A percentile compares a stretch with the other conserved stretches of the same genome.
phyloP scores from a whole-genome alignment of 2,329 filamentous ascomycete species.

The Aspergillus brunneoviolaceus region DNA sequence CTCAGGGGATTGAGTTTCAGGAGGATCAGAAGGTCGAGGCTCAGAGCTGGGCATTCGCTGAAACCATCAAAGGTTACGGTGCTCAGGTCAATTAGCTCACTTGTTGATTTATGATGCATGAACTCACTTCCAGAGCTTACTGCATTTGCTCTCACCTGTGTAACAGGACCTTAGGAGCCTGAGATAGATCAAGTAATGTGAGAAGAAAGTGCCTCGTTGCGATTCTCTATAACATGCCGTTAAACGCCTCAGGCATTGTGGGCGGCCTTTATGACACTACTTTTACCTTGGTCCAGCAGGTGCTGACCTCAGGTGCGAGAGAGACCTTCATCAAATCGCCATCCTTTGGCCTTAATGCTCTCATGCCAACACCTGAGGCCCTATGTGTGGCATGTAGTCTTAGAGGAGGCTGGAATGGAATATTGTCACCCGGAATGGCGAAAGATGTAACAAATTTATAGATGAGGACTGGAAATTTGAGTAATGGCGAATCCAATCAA shows the following conservation, averaged over 20 bases:
- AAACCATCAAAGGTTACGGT: conserved; percentile 90
- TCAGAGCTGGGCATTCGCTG: conserved; percentile 98
- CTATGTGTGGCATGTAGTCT: conserved; percentile 47
- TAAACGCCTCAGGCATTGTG: conserved; percentile 32
- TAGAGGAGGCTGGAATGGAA: conserved; percentile 58
- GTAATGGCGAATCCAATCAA: conserved; percentile 67
- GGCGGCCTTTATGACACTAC: conserved; percentile 45
- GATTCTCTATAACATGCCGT: background rate
- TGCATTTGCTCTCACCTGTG: no score
- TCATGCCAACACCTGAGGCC: conserved; percentile 70
- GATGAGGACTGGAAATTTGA: conserved; percentile 71
- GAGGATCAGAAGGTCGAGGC: conserved; percentile 85
- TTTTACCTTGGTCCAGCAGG: conserved; percentile 47
- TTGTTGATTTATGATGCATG: background rate
- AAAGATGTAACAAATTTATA: conserved; percentile 70
- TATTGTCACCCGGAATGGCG: conserved; percentile 62
- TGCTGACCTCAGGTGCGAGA: conserved; percentile 62
- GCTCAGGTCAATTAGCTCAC: conserved; percentile 63
- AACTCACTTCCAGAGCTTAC: background rate
- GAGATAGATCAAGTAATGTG: background rate
- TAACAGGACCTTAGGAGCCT: background rate
- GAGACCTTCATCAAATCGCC: conserved; percentile 69
- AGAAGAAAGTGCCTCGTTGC: background rate
- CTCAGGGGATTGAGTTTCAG: conserved; percentile 81
- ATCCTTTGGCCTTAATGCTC: conserved; percentile 67